Base-by-base conservation (phyloP, 768 basidiomycete genomes). In the Collybia sp. region DNA sequence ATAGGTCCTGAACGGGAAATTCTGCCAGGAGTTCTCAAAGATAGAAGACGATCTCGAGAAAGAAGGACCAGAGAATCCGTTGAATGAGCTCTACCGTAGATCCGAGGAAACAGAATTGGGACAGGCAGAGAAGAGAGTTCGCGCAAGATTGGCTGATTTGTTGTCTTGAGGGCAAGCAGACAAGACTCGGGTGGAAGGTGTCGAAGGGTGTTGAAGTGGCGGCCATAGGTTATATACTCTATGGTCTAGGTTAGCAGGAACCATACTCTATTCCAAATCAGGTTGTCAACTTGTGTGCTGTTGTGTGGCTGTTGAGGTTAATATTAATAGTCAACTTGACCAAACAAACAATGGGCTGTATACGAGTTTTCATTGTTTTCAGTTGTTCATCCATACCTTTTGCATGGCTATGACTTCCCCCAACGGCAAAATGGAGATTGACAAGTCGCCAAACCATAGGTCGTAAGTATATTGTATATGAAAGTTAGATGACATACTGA, bases 401-500 rank as follows among this genome's bases (percentile, higher is more conserved):
- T 42, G 40, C 25, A 34, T 41, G 15, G 39, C 35, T 31, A 77
- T 78, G 75, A 70, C 73, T 47, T 77, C 72, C 43, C 68, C 70
- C 49, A 74, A 66, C 57, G 71, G 66, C 39, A 76, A 71, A 60
- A 83, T 87, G 80, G 82, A 84, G 43, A 66, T 82, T 15, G 85
- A 86, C 54, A 70, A 65, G 53, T 76, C 79, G 35, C 79, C 80
- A 37, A 71, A 73, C 54, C 75, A 69, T 54, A 81, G 76, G 57
- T 82, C 81, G 83, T 85, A 56, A 46, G 82, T 73, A 15, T 40
- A 15, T 30, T n/a, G 12, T 33, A 30, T 5, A 13, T 5, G 46
- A 20, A 15, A 50, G 44, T 46, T 46, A 46, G 46, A n/a, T 33
- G 36, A 49, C 43, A 46, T 45, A 25, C 40, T 30, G 43, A 38